These are phyloP conservation scores for Psidium friedrichsthalianum DNA, from an alignment of 345 rosid genomes.

Conservation along the genomic window DNA sequence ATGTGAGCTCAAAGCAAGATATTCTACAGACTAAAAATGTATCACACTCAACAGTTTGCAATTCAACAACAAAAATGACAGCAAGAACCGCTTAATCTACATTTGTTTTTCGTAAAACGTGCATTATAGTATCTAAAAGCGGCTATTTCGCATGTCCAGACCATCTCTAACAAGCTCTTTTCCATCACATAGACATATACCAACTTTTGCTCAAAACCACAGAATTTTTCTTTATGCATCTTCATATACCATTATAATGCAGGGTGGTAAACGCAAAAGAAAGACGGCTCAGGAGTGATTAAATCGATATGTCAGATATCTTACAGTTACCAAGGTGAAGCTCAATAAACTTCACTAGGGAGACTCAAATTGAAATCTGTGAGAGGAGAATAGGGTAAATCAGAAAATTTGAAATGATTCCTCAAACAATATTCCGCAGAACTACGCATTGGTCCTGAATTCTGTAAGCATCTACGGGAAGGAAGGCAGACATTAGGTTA, in stretches of 20 bases:
- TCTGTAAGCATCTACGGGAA: not conserved
- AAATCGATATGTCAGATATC: not conserved
- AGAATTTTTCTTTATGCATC: not conserved
- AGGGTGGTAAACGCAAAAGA: not conserved
- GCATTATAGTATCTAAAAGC: not conserved
- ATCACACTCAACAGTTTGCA: not conserved
- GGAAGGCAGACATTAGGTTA: not conserved
- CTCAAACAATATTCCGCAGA: not conserved
- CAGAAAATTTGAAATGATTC: not conserved
- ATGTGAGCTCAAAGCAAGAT: not conserved
- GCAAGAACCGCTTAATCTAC: not conserved
- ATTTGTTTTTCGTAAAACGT: not conserved
- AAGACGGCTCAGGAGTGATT: not conserved
- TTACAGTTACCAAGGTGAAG: not conserved
- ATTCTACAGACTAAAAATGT: not conserved
- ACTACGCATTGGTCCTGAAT: not conserved
- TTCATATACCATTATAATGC: not conserved
- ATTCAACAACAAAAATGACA: not conserved
- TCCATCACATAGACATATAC: not conserved
- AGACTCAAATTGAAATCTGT: not conserved
- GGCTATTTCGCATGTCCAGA: not conserved
- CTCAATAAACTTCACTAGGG: not conserved
- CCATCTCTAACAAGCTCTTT: not conserved
- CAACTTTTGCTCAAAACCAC: not conserved
- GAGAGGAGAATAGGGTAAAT: not conserved